Conservation (phyloP, 495 filamentous ascomycete genomes). For the Lophiostoma macrostomum region DNA sequence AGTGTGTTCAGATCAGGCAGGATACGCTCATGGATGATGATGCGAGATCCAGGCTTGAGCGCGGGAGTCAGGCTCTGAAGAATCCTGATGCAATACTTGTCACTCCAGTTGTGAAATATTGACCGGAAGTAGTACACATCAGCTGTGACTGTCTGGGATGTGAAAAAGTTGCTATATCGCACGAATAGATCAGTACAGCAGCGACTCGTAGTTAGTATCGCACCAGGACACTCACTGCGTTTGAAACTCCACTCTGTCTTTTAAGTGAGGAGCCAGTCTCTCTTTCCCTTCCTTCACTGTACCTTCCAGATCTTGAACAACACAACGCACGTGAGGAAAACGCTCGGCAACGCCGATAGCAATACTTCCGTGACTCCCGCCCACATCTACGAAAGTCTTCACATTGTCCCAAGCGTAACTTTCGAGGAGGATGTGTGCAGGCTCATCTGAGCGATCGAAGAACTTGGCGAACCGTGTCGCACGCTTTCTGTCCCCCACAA, state of each 20-base stretch:
- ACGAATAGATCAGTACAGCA: not conserved
- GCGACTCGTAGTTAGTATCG: too few relatives aligned
- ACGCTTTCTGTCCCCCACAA: not conserved
- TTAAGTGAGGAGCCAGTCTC: not conserved
- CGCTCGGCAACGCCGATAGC: conserved; percentile 2
- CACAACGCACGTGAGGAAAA: conserved; percentile 2
- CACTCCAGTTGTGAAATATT: conserved; percentile 5
- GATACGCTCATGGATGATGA: conserved; percentile 7
- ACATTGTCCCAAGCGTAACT: conserved; percentile 8
- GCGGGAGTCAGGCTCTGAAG: not conserved
- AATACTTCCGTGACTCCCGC: conserved; percentile 8
- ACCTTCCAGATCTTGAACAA: conserved; percentile 4
- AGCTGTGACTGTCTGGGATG: not conserved
- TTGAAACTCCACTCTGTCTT: conserved; percentile 4
- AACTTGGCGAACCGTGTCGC: conserved; percentile 5
- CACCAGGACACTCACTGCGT: not conserved
- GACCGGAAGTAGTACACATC: conserved; percentile 11
- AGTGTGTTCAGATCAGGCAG: conserved; percentile 2
- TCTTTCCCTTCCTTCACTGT: not conserved
- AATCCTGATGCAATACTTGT: conserved; percentile 9
- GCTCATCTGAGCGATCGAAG: not conserved
- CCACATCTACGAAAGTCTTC: conserved; percentile 7
- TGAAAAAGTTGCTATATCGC: conserved; percentile 5
- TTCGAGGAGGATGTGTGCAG: not conserved
- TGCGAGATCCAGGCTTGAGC: not conserved